phyloP scores from a whole-genome alignment of 495 filamentous ascomycete genomes.

The Penicillium robsamsonii region DNA sequence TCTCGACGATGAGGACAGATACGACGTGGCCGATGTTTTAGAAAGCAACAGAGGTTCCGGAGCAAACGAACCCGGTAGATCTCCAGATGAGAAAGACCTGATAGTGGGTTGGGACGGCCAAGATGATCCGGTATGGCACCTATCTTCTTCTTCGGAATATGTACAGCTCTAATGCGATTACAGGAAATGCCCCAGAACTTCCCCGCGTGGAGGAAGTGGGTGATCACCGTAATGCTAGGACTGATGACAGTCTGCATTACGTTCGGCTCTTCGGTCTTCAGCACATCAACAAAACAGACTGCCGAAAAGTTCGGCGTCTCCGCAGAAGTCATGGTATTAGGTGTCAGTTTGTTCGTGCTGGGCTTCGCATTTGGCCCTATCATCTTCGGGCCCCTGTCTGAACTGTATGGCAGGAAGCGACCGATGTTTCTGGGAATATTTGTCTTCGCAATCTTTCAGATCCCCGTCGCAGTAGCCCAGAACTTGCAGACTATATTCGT shows the following conservation, averaged over 20 bases:
- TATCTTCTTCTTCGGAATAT: too few relatives aligned
- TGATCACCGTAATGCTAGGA: slow-evolving; percentile 55
- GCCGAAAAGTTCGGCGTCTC: slow-evolving; percentile 42
- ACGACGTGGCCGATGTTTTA: background rate
- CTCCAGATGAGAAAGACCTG: background rate
- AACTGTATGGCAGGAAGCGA: slow-evolving; percentile 65
- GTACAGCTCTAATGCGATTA: background rate
- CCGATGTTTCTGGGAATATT: slow-evolving; percentile 52
- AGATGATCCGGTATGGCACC: background rate
- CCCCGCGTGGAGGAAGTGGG: slow-evolving; percentile 53
- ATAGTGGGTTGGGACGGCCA: slow-evolving; percentile 7
- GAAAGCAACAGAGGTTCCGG: background rate
- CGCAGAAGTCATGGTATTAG: slow-evolving; percentile 45
- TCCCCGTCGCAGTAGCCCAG: slow-evolving; percentile 53
- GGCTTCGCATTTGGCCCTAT: slow-evolving; percentile 48
- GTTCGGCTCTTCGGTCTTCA: slow-evolving; percentile 50
- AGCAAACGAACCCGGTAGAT: background rate
- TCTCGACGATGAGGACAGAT: background rate
- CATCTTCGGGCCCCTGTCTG: slow-evolving; percentile 63
- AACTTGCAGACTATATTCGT: slow-evolving; percentile 55
- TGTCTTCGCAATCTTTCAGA: slow-evolving; percentile 53
- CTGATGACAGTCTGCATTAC: slow-evolving; percentile 49
- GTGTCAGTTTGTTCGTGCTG: slow-evolving; percentile 47
- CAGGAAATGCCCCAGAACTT: slow-evolving; percentile 63
- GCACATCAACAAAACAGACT: slow-evolving; percentile 37